A percentile compares a stretch with the other conserved stretches of the same genome.
Conservation (phyloP, 2,329 filamentous ascomycete species). For the Neonectria neomacrospora region DNA sequence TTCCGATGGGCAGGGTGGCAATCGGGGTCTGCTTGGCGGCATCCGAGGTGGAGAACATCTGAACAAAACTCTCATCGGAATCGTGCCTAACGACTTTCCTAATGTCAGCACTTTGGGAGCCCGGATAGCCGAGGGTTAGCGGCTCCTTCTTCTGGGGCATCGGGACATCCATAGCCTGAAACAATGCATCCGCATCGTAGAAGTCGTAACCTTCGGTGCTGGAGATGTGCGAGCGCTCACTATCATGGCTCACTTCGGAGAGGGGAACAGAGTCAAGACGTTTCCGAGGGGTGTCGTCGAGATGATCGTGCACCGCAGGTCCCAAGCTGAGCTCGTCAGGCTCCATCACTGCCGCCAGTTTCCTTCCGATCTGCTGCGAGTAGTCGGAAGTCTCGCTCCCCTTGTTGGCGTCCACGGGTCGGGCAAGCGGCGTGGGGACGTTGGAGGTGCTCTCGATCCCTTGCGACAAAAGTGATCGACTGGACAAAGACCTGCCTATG, state of each 20-base stretch:
- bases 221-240: conserved; percentile 58
- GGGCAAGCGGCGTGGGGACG: conserved; percentile 67
- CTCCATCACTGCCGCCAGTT: conserved; percentile 61
- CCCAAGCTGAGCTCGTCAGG: conserved; percentile 63
- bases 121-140: conserved; percentile 48
- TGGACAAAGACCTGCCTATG: conserved; percentile 47
- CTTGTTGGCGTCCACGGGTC: conserved; percentile 58
- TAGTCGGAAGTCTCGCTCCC: conserved; percentile 45
- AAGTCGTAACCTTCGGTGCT: conserved; percentile 73
- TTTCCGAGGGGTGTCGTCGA: conserved; percentile 52
- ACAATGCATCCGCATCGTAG: conserved; percentile 68
- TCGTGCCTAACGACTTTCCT: conserved; percentile 57
- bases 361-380: conserved; percentile 50
- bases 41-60: conserved; percentile 69
- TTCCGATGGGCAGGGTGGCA: conserved; percentile 23
- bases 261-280: conserved; percentile 63
- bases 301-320: conserved; percentile 55
- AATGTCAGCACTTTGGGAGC: conserved; percentile 42
- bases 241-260: conserved; percentile 63
- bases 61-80: conserved; percentile 67
- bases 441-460: conserved; percentile 73
- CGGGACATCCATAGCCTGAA: conserved; percentile 65
- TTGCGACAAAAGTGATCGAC: conserved; percentile 62
- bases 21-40: conserved; percentile 47
- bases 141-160: conserved; percentile 53